Evolutionary conservation across 2,329 filamentous ascomycete species (phyloP).

Genomic region (Zopfia rhizophila): DNA sequence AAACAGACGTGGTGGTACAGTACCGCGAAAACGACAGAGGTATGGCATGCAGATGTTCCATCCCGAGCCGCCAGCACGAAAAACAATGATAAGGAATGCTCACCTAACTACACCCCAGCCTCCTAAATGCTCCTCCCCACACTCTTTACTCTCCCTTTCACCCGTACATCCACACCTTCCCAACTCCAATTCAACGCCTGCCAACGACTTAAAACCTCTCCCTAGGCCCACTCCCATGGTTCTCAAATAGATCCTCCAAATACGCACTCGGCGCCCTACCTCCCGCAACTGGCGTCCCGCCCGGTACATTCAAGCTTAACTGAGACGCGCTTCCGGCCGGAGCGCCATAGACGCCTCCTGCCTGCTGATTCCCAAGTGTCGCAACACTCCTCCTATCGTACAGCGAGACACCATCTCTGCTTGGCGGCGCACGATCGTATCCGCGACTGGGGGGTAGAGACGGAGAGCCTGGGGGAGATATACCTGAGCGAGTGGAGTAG

Average conservation of each 20-base stretch:
- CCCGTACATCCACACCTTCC: no score
- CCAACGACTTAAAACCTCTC: conserved; percentile 50
- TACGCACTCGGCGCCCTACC: conserved; percentile 87
- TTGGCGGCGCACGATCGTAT: conserved; percentile 46
- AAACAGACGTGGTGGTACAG: no score
- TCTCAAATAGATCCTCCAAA: conserved; percentile 88
- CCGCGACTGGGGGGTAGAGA: conserved; percentile 49
- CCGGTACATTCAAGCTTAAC: conserved; percentile 70
- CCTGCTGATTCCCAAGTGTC: conserved; percentile 44
- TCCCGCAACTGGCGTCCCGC: conserved; percentile 58
- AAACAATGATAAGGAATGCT: no score
- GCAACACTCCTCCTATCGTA: conserved; percentile 52
- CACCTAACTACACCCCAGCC: no score
- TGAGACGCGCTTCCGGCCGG: conserved; percentile 68
- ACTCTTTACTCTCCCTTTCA: no score
- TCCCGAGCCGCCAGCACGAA: no score
- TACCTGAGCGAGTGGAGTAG: conserved; percentile 43
- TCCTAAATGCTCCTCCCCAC: no score
- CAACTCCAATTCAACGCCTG: no score
- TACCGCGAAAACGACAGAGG: no score
- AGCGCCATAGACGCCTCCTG: conserved; percentile 41
- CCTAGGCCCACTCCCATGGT: conserved; percentile 62
- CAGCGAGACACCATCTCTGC: conserved; percentile 42
- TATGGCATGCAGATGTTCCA: no score
- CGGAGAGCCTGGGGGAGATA: conserved; percentile 48